These are phyloP conservation scores for Ploettnerulaceae sp. DNA, from an alignment of 2,329 filamentous ascomycete species.

Conservation along the genomic window DNA sequence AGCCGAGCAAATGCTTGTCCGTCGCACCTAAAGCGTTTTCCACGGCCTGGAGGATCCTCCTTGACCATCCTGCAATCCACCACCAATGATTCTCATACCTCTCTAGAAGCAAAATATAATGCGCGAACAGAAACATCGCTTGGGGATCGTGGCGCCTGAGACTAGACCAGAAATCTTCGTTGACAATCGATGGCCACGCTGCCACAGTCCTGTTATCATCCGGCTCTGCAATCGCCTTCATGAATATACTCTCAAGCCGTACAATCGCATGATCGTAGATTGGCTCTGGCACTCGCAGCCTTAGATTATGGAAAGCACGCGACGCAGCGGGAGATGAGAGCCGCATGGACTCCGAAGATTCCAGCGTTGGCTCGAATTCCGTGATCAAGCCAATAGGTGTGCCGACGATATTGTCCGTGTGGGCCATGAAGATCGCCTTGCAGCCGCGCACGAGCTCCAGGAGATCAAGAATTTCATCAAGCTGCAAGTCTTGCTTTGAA, in stretches of 20 bases:
- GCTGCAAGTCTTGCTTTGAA: not conserved
- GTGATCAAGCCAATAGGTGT: not conserved
- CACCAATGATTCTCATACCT: not conserved
- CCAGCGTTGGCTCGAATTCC: not conserved
- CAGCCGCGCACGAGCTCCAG: not conserved
- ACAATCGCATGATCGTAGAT: not conserved
- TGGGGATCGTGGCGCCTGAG: not conserved
- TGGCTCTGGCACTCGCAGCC: not conserved
- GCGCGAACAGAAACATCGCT: not conserved
- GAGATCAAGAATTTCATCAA: not conserved
- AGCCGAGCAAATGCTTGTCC: not conserved
- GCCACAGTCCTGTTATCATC: not conserved
- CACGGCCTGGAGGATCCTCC: not conserved
- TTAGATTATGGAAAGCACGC: not conserved
- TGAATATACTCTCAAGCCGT: not conserved
- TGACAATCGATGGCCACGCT: not conserved
- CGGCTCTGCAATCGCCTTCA: not conserved
- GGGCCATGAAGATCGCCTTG: not conserved
- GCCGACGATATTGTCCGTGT: not conserved
- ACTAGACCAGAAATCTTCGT: not conserved
- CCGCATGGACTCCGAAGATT: not conserved
- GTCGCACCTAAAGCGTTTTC: not conserved
- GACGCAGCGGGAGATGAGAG: not conserved
- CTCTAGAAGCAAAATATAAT: constrained; percentile 3
- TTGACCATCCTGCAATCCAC: constrained; percentile 3